phyloP scores from a whole-genome alignment of 495 filamentous ascomycete species.

The Aspergillus sclerotioniger region DNA sequence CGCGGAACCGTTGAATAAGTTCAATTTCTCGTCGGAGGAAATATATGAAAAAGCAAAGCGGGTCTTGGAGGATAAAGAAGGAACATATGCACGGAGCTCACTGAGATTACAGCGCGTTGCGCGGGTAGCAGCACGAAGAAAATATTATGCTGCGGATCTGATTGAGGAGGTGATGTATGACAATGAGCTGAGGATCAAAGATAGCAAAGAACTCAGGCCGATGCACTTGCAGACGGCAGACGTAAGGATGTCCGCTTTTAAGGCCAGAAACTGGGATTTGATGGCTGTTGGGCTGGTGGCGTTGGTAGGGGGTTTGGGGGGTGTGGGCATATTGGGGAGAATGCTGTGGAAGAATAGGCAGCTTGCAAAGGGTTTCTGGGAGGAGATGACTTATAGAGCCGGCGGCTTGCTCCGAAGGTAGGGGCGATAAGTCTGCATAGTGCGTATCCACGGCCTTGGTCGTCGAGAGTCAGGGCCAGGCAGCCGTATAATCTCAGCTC shows the following conservation, averaged over 20 bases:
- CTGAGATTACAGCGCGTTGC: constrained; percentile 35
- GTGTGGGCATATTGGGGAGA: constrained; percentile 6
- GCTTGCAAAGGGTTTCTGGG: background rate
- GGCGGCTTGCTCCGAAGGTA: background rate
- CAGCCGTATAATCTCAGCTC: background rate
- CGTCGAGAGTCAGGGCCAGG: background rate
- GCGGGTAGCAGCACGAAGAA: constrained; percentile 28
- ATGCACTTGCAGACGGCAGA: constrained; percentile 45
- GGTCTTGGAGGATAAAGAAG: constrained; percentile 22
- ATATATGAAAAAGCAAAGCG: constrained; percentile 22
- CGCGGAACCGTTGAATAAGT: constrained; percentile 28
- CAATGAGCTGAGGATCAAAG: constrained; percentile 23
- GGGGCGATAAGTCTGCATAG: background rate
- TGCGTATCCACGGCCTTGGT: background rate
- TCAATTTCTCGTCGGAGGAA: constrained; percentile 29
- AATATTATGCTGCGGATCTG: constrained; percentile 36
- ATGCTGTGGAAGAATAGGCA: constrained; percentile 10
- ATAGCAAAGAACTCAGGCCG: constrained; percentile 21
- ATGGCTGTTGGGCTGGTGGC: constrained; percentile 12
- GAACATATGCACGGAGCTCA: constrained; percentile 21
- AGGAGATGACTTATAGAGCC: background rate
- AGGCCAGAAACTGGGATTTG: constrained; percentile 36
- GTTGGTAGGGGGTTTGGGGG: constrained; percentile 7
- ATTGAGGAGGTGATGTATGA: constrained; percentile 42
- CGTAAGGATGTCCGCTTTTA: constrained; percentile 33